A percentile compares a stretch with the other conserved stretches of the same genome.
These are phyloP conservation scores for Glomus cerebriforme DNA, from an alignment of 192 early-diverging fungal species.

Conservation along the genomic window DNA sequence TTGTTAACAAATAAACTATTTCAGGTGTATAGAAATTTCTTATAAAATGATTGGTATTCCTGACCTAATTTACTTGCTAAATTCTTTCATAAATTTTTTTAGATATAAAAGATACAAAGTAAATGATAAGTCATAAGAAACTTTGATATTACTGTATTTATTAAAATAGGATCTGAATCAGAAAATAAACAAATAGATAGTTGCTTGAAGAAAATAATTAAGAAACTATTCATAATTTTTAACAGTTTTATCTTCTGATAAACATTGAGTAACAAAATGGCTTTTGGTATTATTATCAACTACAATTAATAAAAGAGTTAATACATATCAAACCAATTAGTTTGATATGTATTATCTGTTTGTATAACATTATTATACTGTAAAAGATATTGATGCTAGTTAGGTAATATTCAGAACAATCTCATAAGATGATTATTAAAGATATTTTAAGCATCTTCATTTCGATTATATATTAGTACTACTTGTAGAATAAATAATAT, in stretches of 20 bases:
- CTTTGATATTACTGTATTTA: not conserved
- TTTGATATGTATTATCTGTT: not conserved
- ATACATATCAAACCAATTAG: not conserved
- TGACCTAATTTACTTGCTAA: not conserved
- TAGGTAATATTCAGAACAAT: no score
- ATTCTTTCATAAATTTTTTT: not conserved
- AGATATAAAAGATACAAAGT: not conserved
- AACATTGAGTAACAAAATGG: not conserved
- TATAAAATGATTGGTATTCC: no score
- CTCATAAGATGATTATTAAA: no score
- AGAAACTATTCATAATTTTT: not conserved
- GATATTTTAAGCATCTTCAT: no score
- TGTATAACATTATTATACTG: not conserved
- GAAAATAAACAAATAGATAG: not conserved
- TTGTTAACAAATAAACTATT: no score
- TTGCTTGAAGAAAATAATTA: not conserved
- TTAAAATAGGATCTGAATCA: not conserved
- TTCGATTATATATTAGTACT: no score
- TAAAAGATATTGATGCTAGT: not conserved
- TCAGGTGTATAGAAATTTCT: no score
- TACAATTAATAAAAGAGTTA: not conserved
- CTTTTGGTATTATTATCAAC: not conserved
- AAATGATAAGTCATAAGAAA: not conserved
- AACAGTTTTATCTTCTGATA: not conserved
- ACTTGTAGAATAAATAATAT: no score